Base-by-base conservation (phyloP, 2,329 filamentous ascomycete species). In the Fusarium succisae region DNA sequence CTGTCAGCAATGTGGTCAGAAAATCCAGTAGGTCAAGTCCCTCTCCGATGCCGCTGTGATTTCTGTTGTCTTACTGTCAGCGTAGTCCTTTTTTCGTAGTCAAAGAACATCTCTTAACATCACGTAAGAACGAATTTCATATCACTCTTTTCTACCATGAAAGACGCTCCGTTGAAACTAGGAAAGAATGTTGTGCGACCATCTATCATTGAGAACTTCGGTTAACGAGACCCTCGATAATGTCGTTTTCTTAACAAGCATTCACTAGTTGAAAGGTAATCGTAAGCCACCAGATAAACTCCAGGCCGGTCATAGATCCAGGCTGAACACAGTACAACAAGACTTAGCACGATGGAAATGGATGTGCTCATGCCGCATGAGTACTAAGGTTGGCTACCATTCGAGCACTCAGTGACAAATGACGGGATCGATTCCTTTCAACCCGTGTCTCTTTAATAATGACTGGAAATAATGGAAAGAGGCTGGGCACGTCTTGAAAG, bases 191-290 rank as follows among this genome's bases (percentile, higher is more conserved):
- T 9, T 6, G 5, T 37, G 50, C 8, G 4, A 5, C 18, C 5
- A 26, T 53, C 5, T 26, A 26, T 11, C 0, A 0, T 37, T 53
- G 15, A 18, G n/a, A 2, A 53, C n/a, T 53, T 53, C 6, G 9
- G 50, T 26, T 9, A 0, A 6, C 2, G 1, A 37, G 2, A 17
- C 3, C 4, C 2, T 37, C 13, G 18, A 26, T 6, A 5, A 3
- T 5, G 6, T 17, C 2, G 0, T 17, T 7, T 26, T 22, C 32
- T 3, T 0, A 22, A 26, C 32, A 37, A 37, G 13, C 7, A 26
- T 53, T 53, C 18, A 5, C 32, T 22, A 5, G 8, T 15, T 26
- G 6, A 1, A 24, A 53, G 5, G 4, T 37, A 26, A 26, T 0
- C 15, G 2, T 1, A 37, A 37, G 50, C 50, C 18, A 26, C 32